Conservation (phyloP, 805 yeast species). For the Torulaspora delbrueckii region DNA sequence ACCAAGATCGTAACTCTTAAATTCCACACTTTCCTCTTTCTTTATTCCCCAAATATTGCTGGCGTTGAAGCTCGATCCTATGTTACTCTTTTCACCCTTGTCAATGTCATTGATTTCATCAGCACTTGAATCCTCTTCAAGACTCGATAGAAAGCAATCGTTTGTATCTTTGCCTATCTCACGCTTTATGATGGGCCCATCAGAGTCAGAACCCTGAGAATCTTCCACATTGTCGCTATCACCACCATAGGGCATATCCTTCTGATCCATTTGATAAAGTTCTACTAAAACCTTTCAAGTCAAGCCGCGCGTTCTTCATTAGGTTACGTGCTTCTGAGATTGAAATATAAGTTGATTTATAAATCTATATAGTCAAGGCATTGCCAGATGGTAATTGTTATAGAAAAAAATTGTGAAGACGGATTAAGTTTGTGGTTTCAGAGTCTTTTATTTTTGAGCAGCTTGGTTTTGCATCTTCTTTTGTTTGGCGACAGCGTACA, state of each 20-base stretch:
- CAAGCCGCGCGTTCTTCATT: background rate
- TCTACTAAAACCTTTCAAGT: background rate
- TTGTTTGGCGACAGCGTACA: slow-evolving; percentile 92
- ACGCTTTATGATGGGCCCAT: slow-evolving; percentile 1
- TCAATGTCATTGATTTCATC: background rate
- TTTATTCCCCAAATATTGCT: background rate
- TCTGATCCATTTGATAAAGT: background rate
- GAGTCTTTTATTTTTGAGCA: slow-evolving; percentile 1
- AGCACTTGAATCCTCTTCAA: slow-evolving; percentile 4
- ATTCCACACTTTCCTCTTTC: slow-evolving; percentile 1
- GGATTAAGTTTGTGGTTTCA: background rate
- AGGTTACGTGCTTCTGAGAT: background rate
- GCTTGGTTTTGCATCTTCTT: slow-evolving; percentile 50
- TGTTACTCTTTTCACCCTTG: background rate
- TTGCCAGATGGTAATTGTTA: background rate
- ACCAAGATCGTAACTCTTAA: slow-evolving; percentile 24
- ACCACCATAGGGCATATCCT: background rate
- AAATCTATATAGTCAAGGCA: background rate
- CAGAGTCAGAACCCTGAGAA: slow-evolving; percentile 14
- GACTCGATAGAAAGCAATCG: slow-evolving; percentile 1
- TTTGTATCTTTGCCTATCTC: background rate
- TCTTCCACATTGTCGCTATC: slow-evolving; percentile 4
- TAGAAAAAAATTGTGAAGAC: background rate
- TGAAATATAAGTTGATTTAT: background rate
- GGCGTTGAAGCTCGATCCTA: background rate